Percentiles rank a stretch among this genome's conserved stretches.
phyloP scores from a whole-genome alignment of 352 stramenopile genomes.

The Hyaloperonospora brassicae region DNA sequence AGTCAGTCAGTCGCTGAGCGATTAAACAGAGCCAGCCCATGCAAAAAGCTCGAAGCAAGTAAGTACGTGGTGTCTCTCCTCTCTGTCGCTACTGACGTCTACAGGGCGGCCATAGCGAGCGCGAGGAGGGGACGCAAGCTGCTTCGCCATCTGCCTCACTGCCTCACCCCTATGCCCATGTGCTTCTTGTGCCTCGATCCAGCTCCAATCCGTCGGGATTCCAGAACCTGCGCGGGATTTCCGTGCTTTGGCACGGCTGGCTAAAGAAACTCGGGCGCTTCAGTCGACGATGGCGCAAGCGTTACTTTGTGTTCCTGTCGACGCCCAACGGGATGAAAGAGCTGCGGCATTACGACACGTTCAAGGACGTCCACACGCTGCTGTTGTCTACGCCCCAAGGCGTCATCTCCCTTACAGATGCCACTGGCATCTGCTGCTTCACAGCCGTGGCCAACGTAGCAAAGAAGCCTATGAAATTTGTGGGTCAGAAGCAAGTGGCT shows the following conservation, averaged over 20 bases:
- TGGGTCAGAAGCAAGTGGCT: slow-evolving; percentile 14
- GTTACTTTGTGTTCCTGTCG: slow-evolving; percentile 77
- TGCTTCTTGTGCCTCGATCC: slow-evolving; percentile 5
- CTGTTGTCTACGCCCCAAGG: slow-evolving; percentile 66
- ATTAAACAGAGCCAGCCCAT: slow-evolving; percentile 12
- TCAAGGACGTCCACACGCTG: slow-evolving; percentile 49
- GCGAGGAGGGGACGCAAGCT: too few species aligned
- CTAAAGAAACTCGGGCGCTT: slow-evolving; percentile 80
- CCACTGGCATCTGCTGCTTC: slow-evolving; percentile 73
- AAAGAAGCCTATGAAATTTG: slow-evolving; percentile 55
- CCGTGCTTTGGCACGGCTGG: slow-evolving; percentile 78
- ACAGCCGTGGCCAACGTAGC: slow-evolving; percentile 28
- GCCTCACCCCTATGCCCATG: slow-evolving; percentile 4
- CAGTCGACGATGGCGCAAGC: slow-evolving; percentile 69
- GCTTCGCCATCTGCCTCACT: neutral
- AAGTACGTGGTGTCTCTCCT: slow-evolving; percentile 5
- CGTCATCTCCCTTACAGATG: slow-evolving; percentile 60
- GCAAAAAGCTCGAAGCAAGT: slow-evolving; percentile 50
- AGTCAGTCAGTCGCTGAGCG: too few species aligned
- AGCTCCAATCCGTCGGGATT: slow-evolving; percentile 49
- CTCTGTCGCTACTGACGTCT: too few species aligned
- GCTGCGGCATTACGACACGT: slow-evolving; percentile 65
- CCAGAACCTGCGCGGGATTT: slow-evolving; percentile 42
- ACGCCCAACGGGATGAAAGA: slow-evolving; percentile 57
- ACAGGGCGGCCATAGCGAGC: too few species aligned